Evolutionary conservation across 2,329 filamentous ascomycete genomes (phyloP), one percentile per base, ranked within the genome.

Genomic region (Cordyceps farinosa): DNA sequence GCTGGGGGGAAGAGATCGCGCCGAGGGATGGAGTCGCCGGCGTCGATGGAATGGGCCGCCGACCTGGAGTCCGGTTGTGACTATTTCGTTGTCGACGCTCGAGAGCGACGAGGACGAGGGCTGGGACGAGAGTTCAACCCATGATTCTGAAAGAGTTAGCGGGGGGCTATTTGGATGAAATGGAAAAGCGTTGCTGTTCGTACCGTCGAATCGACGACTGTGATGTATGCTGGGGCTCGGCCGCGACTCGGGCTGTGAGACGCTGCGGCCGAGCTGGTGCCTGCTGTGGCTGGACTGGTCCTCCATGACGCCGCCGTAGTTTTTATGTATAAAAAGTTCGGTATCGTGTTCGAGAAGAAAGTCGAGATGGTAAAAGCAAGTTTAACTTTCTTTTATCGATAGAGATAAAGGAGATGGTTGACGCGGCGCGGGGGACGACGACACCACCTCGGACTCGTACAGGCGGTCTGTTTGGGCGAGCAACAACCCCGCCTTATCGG

Each of bases 51-150:
- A 86, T 52, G 86, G 82, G 69, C 84, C 83, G 67, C 90, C 88
- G 59, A 97, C 88, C 60, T 87, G 87, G 48, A 97, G 83, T 32
- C 93, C 93, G 5, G 91, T 95, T 2, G 92, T 96, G 67, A 97
- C 90, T 68, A 97, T 94, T 71, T 97, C 93, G 68, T 97, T 92
- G 66, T 84, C 85, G 72, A 89, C 87, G 61, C 87, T 97, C 27
- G 93, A 97, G 13, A 97, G 81, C 15, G 93, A 97, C 2, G 94
- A 97, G 2, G 94, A 96, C 0, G 94, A 97, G 8, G 94, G 92
- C 70, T 95, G 91, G 4, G 94, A 97, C 53, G 90, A 87, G 65
- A 99, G 87, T 75, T 99, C 94, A 69, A 98, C 87, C 95, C 95
- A 99, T 9, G 95, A 97, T 79, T 98, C 95, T 93, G 80, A 68